Evolutionary conservation across 345 rosid species (phyloP), one percentile per base, ranked within the genome.

Genomic region (Gossypium bickii): DNA sequence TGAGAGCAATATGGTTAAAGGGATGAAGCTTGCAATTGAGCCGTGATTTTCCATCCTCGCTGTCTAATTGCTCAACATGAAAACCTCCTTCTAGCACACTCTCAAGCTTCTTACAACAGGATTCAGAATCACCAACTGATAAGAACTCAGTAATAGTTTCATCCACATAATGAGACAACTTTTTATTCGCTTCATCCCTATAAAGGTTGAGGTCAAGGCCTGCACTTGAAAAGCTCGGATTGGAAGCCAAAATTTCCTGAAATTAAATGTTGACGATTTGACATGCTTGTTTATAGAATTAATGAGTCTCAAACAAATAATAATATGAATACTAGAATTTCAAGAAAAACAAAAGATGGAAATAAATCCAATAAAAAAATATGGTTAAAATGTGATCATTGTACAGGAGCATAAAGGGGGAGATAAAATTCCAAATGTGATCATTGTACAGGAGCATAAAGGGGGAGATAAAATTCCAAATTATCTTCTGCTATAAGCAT

Each of bases 81-180:
- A 86, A 74, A 70, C 91, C 89, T 6, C 67, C 82, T 56, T 45
- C 27, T 56, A 90, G 89, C 12, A 90, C 25, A 74, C 18, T 76
- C 82, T 90, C 98, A 24, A 92, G 88, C 83, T 79, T 87, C 78
- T 74, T 72, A 74, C 94, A 89, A 80, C 97, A 89, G 67, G 85
- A 77, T 71, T 86, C 80, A 10, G 93, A 85, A 77, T 85, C 81
- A 51, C 85, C 74, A 65, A 71, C 87, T 10, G 88, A 84, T 47
- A 92, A 74, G 83, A 87, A 89, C 72, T 85, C 85, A 7, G 80
- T 29, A 77, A 85, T 82, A 52, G 80, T 82, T 76, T 85, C 90
- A 34, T 88, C 86, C 52, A 94, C 74, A 7, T 58, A 81, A 74
- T 81, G 88, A 60, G 74, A 80, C 65, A 88, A 75, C 76, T 59